Evolutionary conservation across 2,329 filamentous ascomycete species (phyloP).

Genomic region (Xylariaceae sp.): DNA sequence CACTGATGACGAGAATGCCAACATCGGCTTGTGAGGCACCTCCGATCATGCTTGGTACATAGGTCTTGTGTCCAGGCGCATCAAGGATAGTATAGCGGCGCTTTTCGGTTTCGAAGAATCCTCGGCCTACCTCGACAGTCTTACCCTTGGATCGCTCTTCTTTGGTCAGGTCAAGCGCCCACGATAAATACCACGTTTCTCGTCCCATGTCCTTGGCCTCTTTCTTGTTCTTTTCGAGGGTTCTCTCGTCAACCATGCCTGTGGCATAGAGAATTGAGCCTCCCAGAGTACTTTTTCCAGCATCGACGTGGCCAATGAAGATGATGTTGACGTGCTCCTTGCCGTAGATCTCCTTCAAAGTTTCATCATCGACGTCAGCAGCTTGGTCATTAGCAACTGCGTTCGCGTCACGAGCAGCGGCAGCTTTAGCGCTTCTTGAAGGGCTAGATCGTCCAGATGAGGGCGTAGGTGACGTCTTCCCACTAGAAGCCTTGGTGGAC

Average conservation of each 20-base stretch:
- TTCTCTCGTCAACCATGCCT: constrained; percentile 99
- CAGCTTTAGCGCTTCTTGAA: constrained; percentile 53
- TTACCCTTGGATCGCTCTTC: constrained; percentile 96
- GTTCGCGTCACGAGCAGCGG: constrained; percentile 64
- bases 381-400: constrained; percentile 79
- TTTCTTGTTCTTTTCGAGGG: constrained; percentile 95
- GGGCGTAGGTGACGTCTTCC: constrained; percentile 74
- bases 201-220: constrained; percentile 94
- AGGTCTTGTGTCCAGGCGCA: constrained; percentile 96
- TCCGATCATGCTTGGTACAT: constrained; percentile 97
- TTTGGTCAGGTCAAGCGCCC: constrained; percentile 95
- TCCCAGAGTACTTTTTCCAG: constrained; percentile 93
- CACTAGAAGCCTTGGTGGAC: constrained; percentile 46
- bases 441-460: constrained; percentile 84
- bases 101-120: constrained; percentile 96
- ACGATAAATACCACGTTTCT: constrained; percentile 98
- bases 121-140: constrained; percentile 94
- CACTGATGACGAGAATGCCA: constrained; percentile 91
- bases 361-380: constrained; percentile 66
- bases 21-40: constrained; percentile 91
- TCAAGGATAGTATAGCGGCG: constrained; percentile 95
- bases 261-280: constrained; percentile 90
- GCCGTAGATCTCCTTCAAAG: constrained; percentile 91
- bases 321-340: constrained; percentile 94
- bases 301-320: constrained; percentile 97